Evolutionary conservation across 2,329 filamentous ascomycete species (phyloP).

Genomic region (Alternaria rosae): DNA sequence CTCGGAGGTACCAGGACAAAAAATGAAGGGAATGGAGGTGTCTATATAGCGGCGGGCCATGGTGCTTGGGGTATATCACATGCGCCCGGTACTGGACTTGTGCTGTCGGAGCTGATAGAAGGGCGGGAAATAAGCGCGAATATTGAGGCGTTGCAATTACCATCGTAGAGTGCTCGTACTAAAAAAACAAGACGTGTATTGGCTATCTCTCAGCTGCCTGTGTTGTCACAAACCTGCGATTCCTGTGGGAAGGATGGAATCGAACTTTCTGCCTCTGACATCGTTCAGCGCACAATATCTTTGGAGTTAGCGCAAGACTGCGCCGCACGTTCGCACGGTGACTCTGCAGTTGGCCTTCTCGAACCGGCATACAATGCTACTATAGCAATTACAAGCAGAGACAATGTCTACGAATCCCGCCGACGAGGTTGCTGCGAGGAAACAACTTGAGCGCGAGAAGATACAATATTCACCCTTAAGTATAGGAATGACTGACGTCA

Average conservation of each 20-base stretch:
- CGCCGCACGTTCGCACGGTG: not conserved
- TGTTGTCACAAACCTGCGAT: not conserved
- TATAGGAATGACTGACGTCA: no score
- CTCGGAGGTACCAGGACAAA: conserved; percentile 61
- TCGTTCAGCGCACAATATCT: not conserved
- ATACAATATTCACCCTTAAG: no score
- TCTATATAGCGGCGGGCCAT: conserved; percentile 76
- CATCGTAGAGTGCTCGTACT: conserved; percentile 4
- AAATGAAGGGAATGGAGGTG: conserved; percentile 62
- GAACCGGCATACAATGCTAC: not conserved
- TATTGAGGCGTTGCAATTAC: conserved; percentile 59
- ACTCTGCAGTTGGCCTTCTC: not conserved
- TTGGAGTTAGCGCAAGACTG: not conserved
- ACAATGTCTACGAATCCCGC: not conserved
- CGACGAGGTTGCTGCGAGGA: not conserved
- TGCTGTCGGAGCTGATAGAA: conserved; percentile 74
- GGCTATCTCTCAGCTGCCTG: not conserved
- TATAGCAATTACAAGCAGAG: not conserved
- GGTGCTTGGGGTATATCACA: conserved; percentile 73
- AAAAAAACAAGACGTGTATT: not conserved
- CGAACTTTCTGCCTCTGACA: not conserved
- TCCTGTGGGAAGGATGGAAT: not conserved
- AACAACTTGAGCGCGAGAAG: not conserved
- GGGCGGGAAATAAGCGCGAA: conserved; percentile 66
- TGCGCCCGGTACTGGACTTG: conserved; percentile 71